phyloP scores from a whole-genome alignment of 176 grass and related monocot species.

The Thinopyrum elongatum region DNA sequence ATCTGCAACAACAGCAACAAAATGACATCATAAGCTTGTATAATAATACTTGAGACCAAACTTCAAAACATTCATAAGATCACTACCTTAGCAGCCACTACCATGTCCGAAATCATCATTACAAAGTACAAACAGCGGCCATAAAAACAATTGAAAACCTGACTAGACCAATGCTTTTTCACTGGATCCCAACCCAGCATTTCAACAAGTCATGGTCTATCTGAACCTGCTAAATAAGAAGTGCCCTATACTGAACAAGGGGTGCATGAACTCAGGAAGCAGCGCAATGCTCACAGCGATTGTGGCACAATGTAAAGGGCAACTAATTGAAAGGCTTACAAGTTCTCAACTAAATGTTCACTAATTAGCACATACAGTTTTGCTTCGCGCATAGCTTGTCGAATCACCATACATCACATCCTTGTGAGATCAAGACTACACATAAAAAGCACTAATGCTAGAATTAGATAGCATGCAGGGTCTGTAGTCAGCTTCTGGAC shows the following conservation, averaged over 20 bases:
- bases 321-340: not conserved
- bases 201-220: not conserved
- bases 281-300: not conserved
- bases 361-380: not conserved
- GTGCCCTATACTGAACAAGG: not conserved
- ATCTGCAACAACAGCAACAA: not conserved
- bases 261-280: not conserved
- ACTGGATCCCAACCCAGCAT: not conserved
- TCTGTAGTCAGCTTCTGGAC: not conserved
- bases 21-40: not conserved
- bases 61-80: too few relatives aligned
- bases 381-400: too few relatives aligned
- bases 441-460: not conserved
- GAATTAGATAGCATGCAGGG: not conserved
- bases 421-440: not conserved
- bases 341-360: not conserved
- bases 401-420: not conserved
- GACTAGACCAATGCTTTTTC: too few relatives aligned
- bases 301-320: too few relatives aligned
- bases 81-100: too few relatives aligned
- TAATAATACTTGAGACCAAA: too few relatives aligned
- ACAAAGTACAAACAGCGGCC: too few relatives aligned
- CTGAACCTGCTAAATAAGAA: not conserved
- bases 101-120: too few relatives aligned
- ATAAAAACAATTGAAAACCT: not conserved